phyloP scores from a whole-genome alignment of 768 basidiomycete species.

The Sarcodon sp. region DNA sequence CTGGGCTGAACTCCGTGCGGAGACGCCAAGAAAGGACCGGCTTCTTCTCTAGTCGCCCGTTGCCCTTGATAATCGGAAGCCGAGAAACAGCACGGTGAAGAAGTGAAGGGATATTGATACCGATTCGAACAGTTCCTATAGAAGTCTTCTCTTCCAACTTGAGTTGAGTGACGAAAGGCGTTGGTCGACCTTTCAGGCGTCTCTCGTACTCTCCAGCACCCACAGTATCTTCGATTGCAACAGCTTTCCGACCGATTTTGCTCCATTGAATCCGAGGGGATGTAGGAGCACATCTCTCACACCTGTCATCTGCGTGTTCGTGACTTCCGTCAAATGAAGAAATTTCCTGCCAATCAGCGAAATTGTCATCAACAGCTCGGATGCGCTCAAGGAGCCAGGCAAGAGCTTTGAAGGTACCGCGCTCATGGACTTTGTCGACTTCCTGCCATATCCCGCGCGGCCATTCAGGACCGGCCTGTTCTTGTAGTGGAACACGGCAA shows the following conservation, averaged over 20 bases:
- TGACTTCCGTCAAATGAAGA: constrained; percentile 20
- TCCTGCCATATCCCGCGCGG: constrained; percentile 59
- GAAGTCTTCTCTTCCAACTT: constrained; percentile 42
- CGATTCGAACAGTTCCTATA: constrained; percentile 65
- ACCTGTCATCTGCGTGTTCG: constrained; percentile 26
- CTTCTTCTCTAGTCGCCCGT: constrained; percentile 26
- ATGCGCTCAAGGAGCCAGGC: constrained; percentile 86
- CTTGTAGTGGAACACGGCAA: constrained; percentile 59
- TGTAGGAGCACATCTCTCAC: constrained; percentile 73
- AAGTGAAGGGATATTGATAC: constrained; percentile 78
- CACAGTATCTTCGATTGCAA: constrained; percentile 70
- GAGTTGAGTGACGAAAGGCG: constrained; percentile 78
- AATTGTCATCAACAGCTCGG: constrained; percentile 54
- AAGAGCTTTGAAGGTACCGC: constrained; percentile 63
- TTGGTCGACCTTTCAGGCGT: constrained; percentile 74
- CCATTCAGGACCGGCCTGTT: constrained; percentile 73
- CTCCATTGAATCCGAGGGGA: constrained; percentile 71
- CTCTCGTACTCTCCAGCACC: constrained; percentile 88
- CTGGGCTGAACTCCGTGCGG: constrained; percentile 62
- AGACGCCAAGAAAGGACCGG: constrained; percentile 63
- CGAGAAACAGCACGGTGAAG: constrained; percentile 78
- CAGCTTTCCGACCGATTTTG: constrained; percentile 39
- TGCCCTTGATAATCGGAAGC: constrained; percentile 34
- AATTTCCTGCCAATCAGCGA: constrained; percentile 55
- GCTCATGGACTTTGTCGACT: constrained; percentile 80